Evolutionary conservation across 768 basidiomycete genomes (phyloP), one percentile per base, ranked within the genome.

Genomic region (Brasilioporus rufonigricans): DNA sequence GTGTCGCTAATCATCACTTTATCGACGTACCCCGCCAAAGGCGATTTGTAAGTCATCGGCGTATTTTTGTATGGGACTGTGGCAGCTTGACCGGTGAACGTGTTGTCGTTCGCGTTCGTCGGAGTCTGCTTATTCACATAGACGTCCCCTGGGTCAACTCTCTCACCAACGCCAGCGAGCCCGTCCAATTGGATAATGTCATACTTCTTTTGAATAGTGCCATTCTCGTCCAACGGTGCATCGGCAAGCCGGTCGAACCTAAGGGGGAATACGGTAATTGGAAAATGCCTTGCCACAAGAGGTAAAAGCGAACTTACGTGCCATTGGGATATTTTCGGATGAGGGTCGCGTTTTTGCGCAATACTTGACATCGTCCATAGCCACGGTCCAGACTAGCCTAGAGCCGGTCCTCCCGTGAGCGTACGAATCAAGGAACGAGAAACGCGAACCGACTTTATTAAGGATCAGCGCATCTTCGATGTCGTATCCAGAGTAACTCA

Each of bases 401-500:
- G 36, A 51, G 41, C 48, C 38, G 21, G 26, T 24, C 51, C 38
- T 13, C 24, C 41, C n/a, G 54, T 55, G 44, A 61, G 48, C 35
- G 10, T 24, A 43, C 31, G n/a, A 44, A 38, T 48, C 26, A 43
- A 39, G 49, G 47, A 50, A 61, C 40, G 27, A 50, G 45, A 45
- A 40, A 11, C 51, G 46, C 52, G 33, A n/a, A 48, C 76, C 41
- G 48, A 85, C 92, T 78, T 87, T 93, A 72, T 99, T 99, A 55
- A 96, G 77, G 63, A 99, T 98, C 52, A 98, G 77, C 3, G 97
- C 97, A 70, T 99, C 97, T 76, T 99, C 97, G 60, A 99, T 99
- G 78, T 99, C 97, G 70, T 98, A 99, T 24, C 97, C 97, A 6
- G 95, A 97, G 73, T 91, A 99, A 70, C 92, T 94, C 97, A 99